Conservation (phyloP, 2,329 filamentous ascomycete species). For the Juglanconis oblonga region DNA sequence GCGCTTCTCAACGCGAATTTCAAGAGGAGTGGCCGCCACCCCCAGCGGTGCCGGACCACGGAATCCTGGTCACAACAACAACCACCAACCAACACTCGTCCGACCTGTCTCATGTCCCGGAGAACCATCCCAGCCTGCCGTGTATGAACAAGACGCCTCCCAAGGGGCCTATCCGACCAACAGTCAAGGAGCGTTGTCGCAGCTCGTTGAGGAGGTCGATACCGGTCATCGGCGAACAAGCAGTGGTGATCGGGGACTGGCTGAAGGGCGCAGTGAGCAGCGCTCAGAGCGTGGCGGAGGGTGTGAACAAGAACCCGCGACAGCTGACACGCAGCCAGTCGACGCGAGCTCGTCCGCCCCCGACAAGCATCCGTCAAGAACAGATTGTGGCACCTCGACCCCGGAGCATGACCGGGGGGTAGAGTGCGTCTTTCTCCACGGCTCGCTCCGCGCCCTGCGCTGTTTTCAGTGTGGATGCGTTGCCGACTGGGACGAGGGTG, state of each 20-base stretch:
- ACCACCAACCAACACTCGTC: background rate
- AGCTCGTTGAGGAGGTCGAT: background rate
- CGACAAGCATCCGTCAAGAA: slow-evolving; percentile 16
- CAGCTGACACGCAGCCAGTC: background rate
- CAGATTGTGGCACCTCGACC: slow-evolving; percentile 13
- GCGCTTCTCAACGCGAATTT: slow-evolving; percentile 47
- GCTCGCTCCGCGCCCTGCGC: slow-evolving; percentile 61
- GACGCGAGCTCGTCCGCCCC: slow-evolving; percentile 1
- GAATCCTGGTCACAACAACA: background rate
- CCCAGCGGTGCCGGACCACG: background rate
- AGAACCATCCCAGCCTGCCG: background rate
- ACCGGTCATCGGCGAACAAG: background rate
- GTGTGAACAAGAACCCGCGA: background rate
- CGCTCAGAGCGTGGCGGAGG: background rate
- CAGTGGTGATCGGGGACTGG: background rate
- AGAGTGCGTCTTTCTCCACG: slow-evolving; percentile 69
- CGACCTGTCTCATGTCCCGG: background rate
- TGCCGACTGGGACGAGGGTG: slow-evolving; percentile 57
- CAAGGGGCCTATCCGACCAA: background rate
- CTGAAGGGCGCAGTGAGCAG: background rate
- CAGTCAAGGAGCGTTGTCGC: background rate
- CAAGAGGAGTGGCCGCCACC: slow-evolving; percentile 9
- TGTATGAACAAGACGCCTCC: background rate
- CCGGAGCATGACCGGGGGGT: slow-evolving; percentile 42
- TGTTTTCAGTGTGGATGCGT: slow-evolving; percentile 61